Conservation (phyloP, 805 yeast species). For the Grigorovia humatica region DNA sequence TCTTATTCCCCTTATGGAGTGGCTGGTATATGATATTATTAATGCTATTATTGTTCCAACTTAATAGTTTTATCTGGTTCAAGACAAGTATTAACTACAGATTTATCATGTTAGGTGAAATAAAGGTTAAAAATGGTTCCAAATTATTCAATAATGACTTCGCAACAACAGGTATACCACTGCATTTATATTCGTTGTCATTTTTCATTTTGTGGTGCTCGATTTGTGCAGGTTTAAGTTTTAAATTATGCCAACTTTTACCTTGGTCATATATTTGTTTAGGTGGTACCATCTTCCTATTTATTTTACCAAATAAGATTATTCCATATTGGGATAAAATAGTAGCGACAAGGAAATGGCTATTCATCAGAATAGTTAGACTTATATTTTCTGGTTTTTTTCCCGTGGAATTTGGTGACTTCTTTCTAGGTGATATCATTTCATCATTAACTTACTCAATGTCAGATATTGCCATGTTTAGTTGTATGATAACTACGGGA, state of each 20-base stretch:
- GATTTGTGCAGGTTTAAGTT: conserved; percentile 66
- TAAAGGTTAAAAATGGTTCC: conserved; percentile 50
- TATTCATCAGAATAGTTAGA: conserved; percentile 60
- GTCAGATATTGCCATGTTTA: conserved; percentile 76
- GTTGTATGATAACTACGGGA: conserved; percentile 61
- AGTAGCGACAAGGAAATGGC: conserved; percentile 66
- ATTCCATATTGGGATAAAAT: conserved; percentile 27
- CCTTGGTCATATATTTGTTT: conserved; percentile 53
- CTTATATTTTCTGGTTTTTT: conserved; percentile 72
- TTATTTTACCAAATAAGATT: conserved; percentile 12
- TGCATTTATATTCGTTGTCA: conserved; percentile 53
- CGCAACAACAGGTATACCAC: conserved; percentile 27
- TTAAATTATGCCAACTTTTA: conserved; percentile 58
- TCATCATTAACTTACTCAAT: conserved; percentile 82
- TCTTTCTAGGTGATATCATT: conserved; percentile 83
- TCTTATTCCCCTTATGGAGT: conserved; percentile 80
- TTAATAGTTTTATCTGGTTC: conserved; percentile 67
- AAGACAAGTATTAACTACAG: conserved; percentile 72
- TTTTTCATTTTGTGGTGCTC: conserved; percentile 45
- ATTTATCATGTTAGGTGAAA: conserved; percentile 71
- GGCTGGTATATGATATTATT: conserved; percentile 66
- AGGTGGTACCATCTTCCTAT: conserved; percentile 8
- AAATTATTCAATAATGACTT: conserved; percentile 29
- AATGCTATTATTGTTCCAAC: conserved; percentile 51
- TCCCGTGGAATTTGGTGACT: conserved; percentile 93